phyloP scores from a whole-genome alignment of 2,329 filamentous ascomycete species.

The Colletotrichum sp. region DNA sequence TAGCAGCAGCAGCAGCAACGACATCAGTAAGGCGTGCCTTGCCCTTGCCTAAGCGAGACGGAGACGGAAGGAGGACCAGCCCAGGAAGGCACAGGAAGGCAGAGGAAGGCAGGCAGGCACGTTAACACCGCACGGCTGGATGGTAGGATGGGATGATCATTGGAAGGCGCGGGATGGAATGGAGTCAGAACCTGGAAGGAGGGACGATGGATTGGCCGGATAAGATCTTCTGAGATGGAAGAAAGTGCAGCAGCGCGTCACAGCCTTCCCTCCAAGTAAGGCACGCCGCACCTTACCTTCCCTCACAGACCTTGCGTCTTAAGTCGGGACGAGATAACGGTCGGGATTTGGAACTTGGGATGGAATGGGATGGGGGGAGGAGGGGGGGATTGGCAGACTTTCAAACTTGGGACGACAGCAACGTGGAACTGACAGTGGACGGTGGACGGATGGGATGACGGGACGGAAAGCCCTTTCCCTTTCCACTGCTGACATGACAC shows the following conservation, averaged over 20 bases:
- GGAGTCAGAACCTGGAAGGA: background rate
- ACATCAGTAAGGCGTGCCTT: background rate
- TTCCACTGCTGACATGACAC: background rate
- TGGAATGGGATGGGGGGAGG: background rate
- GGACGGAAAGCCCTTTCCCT: background rate
- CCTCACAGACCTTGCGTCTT: background rate
- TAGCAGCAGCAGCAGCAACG: background rate
- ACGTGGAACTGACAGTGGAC: background rate
- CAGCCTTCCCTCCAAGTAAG: background rate
- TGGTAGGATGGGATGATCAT: background rate
- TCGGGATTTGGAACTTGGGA: background rate
- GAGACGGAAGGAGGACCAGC: background rate
- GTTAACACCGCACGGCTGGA: background rate
- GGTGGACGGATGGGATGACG: background rate
- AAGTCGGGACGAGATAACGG: slow-evolving; percentile 7
- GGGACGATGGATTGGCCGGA: slow-evolving; percentile 3
- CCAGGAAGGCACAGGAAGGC: background rate
- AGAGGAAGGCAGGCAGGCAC: background rate
- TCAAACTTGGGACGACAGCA: background rate
- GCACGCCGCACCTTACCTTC: background rate
- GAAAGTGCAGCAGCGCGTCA: background rate
- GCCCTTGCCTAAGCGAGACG: background rate
- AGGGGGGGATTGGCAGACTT: background rate
- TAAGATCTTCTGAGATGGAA: background rate
- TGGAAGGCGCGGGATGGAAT: slow-evolving; percentile 5